phyloP scores from a whole-genome alignment of 768 basidiomycete species.

The Pulveroboletus sp. region DNA sequence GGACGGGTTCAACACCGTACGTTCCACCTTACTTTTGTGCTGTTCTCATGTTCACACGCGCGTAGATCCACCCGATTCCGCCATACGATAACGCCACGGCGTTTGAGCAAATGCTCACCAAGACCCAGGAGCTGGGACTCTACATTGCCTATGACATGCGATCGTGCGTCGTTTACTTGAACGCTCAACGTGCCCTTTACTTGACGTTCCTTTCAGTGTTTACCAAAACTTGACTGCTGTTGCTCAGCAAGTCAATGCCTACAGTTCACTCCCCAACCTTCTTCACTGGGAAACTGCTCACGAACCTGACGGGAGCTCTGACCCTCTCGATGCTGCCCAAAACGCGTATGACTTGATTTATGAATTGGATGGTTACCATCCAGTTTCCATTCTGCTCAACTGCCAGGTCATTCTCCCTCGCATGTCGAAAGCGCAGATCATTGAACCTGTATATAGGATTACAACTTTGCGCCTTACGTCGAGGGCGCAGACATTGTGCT shows the following conservation, averaged over 20 bases:
- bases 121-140: conserved; percentile 25
- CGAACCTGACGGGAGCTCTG: conserved; percentile 68
- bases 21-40: background rate
- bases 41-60: conserved; percentile 24
- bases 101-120: conserved; percentile 19
- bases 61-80: conserved; percentile 69
- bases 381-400: conserved; percentile 53
- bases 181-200: background rate
- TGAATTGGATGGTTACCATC: conserved; percentile 55
- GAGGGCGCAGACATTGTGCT: conserved; percentile 67
- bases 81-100: conserved; percentile 55
- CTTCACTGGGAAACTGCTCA: conserved; percentile 72
- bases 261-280: conserved; percentile 66
- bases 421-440: background rate
- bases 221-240: conserved; percentile 65
- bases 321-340: conserved; percentile 56
- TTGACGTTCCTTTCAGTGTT: conserved; percentile 27
- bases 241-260: conserved; percentile 57
- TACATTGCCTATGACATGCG: conserved; percentile 85
- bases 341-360: conserved; percentile 46
- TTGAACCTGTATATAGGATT: conserved; percentile 42
- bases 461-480: conserved; percentile 56
- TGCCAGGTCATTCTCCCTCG: conserved; percentile 34
- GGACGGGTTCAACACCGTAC: conserved; percentile 42
- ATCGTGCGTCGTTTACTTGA: conserved; percentile 29